A percentile compares a stretch with the other conserved stretches of the same genome.
These are phyloP conservation scores for Saccharomycopsis capsularis DNA, from an alignment of 805 yeast genomes.

Conservation along the genomic window DNA sequence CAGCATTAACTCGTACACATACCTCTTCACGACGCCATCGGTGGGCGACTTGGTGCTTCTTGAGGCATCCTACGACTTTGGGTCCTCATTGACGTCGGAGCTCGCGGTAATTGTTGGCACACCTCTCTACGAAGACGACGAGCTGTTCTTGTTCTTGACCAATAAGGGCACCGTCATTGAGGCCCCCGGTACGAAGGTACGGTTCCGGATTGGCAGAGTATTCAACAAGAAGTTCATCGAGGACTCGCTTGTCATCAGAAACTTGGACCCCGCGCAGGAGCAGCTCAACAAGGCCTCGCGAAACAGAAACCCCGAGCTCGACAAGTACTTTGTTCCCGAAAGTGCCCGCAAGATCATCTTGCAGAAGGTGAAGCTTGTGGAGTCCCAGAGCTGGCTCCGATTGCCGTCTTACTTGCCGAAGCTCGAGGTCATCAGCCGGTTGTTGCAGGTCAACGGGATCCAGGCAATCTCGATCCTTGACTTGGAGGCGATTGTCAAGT, in stretches of 20 bases:
- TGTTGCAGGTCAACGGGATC: slow-evolving; percentile 39
- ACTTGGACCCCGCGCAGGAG: background rate
- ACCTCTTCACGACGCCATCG: background rate
- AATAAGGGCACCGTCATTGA: slow-evolving; percentile 1
- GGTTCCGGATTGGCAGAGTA: slow-evolving; percentile 11
- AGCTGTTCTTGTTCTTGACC: background rate
- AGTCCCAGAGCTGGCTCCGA: slow-evolving; percentile 35
- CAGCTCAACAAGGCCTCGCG: background rate
- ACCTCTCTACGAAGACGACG: slow-evolving; percentile 1
- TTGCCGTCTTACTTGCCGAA: slow-evolving; percentile 35
- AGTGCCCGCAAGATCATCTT: slow-evolving; percentile 30
- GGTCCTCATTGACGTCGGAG: background rate
- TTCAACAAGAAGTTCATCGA: background rate
- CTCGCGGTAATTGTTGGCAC: slow-evolving; percentile 5
- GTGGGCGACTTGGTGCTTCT: slow-evolving; percentile 10
- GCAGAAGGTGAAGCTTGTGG: slow-evolving; percentile 32
- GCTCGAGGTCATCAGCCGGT: slow-evolving; percentile 40
- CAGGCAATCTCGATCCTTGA: slow-evolving; percentile 34
- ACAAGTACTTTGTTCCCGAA: slow-evolving; percentile 29
- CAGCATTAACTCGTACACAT: background rate
- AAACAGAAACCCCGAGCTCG: slow-evolving; percentile 3
- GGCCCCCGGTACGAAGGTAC: background rate
- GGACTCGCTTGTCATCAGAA: background rate
- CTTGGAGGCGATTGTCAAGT: slow-evolving; percentile 31
- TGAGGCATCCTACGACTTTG: background rate